Evolutionary conservation across 148 eudicot species (phyloP).

Genomic region (Rhododendron henanense): DNA sequence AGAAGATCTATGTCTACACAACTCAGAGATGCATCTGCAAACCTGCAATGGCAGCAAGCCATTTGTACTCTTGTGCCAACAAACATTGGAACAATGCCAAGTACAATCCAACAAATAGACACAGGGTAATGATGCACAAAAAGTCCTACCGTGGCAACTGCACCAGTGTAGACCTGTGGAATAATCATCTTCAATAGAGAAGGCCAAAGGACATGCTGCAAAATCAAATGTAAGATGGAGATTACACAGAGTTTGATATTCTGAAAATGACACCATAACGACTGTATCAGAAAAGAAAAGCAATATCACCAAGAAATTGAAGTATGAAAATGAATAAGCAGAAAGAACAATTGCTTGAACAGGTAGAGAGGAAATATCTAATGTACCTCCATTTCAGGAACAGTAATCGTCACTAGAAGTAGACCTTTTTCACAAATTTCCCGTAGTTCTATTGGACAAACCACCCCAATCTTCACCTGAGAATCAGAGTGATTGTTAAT

Average conservation of each 20-base stretch:
- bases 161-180: conserved; percentile 78
- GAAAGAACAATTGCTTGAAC: not conserved
- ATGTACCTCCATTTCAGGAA: conserved; percentile 97
- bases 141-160: conserved; percentile 69
- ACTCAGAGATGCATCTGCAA: conserved; percentile 97
- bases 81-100: not conserved
- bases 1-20: conserved; percentile 64
- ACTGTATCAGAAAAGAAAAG: not conserved
- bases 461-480: conserved; percentile 60
- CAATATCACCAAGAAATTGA: not conserved
- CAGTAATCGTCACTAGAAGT: conserved; percentile 78
- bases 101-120: not conserved
- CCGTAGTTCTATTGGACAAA: conserved; percentile 60
- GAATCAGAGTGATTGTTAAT: conserved; percentile 9
- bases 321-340: not conserved
- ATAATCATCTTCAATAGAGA: conserved; percentile 91
- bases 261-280: not conserved
- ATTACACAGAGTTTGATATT: not conserved
- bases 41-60: conserved; percentile 44
- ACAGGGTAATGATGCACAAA: not conserved
- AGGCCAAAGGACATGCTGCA: conserved; percentile 97
- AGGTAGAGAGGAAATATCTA: not conserved
- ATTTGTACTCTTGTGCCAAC: not conserved
- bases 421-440: conserved; percentile 87
- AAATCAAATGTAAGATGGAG: conserved; percentile 16